phyloP scores from a whole-genome alignment of 176 grass and related monocot genomes.

The Aegilops tauschii region DNA sequence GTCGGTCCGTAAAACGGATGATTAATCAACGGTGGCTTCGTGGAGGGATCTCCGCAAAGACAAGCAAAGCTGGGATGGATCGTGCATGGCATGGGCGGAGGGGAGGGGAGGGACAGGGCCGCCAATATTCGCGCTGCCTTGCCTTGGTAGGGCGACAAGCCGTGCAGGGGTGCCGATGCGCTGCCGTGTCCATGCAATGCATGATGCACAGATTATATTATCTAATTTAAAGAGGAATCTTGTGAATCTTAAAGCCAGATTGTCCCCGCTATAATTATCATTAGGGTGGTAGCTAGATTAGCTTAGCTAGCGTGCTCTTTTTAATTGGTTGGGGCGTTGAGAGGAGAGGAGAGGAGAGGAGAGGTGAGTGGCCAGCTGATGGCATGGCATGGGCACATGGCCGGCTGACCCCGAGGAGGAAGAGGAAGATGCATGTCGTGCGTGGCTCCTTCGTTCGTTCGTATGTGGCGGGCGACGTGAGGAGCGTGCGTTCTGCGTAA shows the following conservation, averaged over 20 bases:
- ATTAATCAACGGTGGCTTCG: conserved; percentile 7
- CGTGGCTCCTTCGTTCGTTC: no score
- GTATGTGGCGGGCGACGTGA: no score
- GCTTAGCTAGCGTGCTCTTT: neutral
- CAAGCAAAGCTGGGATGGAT: conserved; percentile 25
- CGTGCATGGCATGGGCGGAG: neutral
- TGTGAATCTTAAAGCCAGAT: conserved; percentile 46
- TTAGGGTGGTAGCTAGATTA: neutral
- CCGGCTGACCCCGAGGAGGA: conserved; percentile 10
- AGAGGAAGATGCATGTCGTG: no score
- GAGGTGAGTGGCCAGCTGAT: conserved; percentile 22
- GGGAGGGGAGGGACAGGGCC: neutral
- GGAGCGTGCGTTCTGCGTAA: no score
- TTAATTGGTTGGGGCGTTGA: conserved; percentile 4
- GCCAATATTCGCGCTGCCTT: conserved; percentile 66
- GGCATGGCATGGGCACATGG: conserved; percentile 36
- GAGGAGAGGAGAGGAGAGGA: neutral
- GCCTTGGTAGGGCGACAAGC: conserved; percentile 56
- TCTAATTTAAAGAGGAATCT: conserved; percentile 43
- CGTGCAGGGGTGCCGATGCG: conserved; percentile 31
- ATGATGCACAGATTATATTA: no score
- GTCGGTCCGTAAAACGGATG: neutral
- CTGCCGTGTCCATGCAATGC: neutral
- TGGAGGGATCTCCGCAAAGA: neutral
- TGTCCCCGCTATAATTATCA: conserved; percentile 23